Evolutionary conservation across 495 filamentous ascomycete genomes (phyloP).

Genomic region (Podospora bellae-mahoneyi): DNA sequence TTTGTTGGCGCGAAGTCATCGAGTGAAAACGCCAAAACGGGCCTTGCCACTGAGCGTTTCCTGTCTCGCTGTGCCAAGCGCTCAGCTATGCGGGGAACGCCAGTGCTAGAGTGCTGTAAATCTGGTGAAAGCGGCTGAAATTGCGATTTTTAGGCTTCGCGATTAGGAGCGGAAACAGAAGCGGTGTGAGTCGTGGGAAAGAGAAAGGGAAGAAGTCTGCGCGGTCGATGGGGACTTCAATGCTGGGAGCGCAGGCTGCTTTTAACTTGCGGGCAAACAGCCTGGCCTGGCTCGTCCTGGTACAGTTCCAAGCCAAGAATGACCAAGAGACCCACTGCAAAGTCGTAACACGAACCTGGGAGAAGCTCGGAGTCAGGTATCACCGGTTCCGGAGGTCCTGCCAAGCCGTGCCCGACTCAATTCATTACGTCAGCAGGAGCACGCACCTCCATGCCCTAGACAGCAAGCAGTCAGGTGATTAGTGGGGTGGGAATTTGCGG

Average conservation of each 20-base stretch:
- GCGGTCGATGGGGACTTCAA: conserved; percentile 20
- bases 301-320: not conserved
- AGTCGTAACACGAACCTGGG: conserved; percentile 6
- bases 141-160: not conserved
- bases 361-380: conserved; percentile 10
- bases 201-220: conserved; percentile 22
- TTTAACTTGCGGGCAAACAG: conserved; percentile 18
- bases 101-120: not conserved
- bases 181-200: not conserved
- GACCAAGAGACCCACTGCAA: conserved; percentile 12
- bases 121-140: not conserved
- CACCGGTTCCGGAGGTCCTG: conserved; percentile 12
- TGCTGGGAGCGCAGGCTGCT: conserved; percentile 17
- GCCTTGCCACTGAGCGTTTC: conserved; percentile 6
- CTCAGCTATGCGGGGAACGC: not conserved
- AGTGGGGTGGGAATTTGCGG: conserved; percentile 28
- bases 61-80: not conserved
- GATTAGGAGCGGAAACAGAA: not conserved
- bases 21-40: conserved; percentile 18
- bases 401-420: not conserved
- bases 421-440: conserved; percentile 21
- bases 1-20: conserved; percentile 30
- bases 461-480: conserved; percentile 27
- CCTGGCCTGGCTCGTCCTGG: not conserved
- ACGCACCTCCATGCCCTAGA: conserved; percentile 29